Evolutionary conservation across 495 filamentous ascomycete genomes (phyloP), one percentile per base, ranked within the genome.

Genomic region (Glarea lozoyensis): DNA sequence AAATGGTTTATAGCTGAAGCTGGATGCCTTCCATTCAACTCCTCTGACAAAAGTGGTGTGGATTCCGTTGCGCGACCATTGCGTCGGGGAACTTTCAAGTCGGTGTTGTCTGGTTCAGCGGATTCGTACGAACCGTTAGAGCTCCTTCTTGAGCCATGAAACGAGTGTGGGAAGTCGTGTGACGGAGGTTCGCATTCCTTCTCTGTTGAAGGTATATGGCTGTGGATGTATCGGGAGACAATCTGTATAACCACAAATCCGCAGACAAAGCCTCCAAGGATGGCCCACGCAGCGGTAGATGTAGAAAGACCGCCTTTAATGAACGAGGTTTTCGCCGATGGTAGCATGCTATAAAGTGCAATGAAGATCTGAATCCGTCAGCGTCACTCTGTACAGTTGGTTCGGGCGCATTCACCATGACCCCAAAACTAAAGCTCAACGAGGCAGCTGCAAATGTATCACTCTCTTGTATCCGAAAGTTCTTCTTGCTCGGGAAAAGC

Each of bases 331-430:
- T 79, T 82, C 3, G 92, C 76, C 11, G 82, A 84, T 11, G 92
- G 92, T 13, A 98, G 76, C 82, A 98, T 96, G 60, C 84, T 89
- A 56, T 92, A 94, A 20, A 98, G 63, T 1, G 93, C 83, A 41
- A 88, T 94, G 56, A 95, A 98, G 13, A 96, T 70, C 89, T 96
- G 6, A 27, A 47, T 4, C 13, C 20, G 6, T 39, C 44, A 36
- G 35, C 43, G 37, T 30, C n/a, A 38, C 18, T 10, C 37, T 37
- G 27, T 13, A 6, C 34, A 17, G 9, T 10, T 18, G 34, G 30
- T 17, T 30, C 29, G 35, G 16, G 16, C 17, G 30, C 9, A 33
- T 15, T 63, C 76, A 96, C 88, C 89, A 98, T 93, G n/a, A 98
- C 92, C 22, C 92, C 92, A 36, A 94, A 94, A 60, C 88, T 94